phyloP scores from a whole-genome alignment of 1,284 basidiomycete genomes.

The Amylostereum areolatum region DNA sequence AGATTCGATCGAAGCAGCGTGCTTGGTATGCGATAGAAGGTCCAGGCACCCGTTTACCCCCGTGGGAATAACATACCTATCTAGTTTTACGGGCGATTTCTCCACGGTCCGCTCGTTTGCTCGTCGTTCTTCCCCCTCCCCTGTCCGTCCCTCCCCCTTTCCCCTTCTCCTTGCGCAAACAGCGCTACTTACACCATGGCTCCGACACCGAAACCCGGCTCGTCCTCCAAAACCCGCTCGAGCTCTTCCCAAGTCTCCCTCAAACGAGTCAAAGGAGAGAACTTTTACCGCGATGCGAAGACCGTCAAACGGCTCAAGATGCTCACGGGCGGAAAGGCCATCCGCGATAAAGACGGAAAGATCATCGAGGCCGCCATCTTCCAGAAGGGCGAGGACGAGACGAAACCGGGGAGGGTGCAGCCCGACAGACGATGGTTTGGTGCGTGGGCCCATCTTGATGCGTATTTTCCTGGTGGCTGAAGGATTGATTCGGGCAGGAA shows the following conservation, averaged over 20 bases:
- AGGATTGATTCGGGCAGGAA: no score
- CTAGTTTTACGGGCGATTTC: no score
- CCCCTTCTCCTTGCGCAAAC: no score
- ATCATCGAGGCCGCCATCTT: slow-evolving; percentile 89
- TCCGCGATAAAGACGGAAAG: slow-evolving; percentile 85
- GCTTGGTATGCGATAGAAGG: no score
- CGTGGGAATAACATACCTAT: no score
- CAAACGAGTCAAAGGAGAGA: slow-evolving; percentile 83
- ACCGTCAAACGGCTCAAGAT: slow-evolving; percentile 79
- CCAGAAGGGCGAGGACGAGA: slow-evolving; percentile 87
- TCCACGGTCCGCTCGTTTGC: no score
- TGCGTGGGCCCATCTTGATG: slow-evolving; percentile 37
- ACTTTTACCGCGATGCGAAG: slow-evolving; percentile 92
- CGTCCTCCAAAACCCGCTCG: slow-evolving; percentile 47
- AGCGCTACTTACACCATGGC: no score
- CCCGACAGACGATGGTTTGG: slow-evolving; percentile 95
- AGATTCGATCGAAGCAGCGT: no score
- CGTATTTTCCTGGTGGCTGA: no score
- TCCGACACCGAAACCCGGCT: slow-evolving; percentile 36
- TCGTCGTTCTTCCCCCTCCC: no score
- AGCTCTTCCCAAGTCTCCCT: slow-evolving; percentile 46
- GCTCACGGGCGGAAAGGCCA: slow-evolving; percentile 85
- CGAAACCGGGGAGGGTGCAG: slow-evolving; percentile 83
- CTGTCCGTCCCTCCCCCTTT: no score
- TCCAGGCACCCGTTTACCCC: no score